phyloP scores from a whole-genome alignment of 2,329 filamentous ascomycete genomes.

The Aspergillus ochraceus region DNA sequence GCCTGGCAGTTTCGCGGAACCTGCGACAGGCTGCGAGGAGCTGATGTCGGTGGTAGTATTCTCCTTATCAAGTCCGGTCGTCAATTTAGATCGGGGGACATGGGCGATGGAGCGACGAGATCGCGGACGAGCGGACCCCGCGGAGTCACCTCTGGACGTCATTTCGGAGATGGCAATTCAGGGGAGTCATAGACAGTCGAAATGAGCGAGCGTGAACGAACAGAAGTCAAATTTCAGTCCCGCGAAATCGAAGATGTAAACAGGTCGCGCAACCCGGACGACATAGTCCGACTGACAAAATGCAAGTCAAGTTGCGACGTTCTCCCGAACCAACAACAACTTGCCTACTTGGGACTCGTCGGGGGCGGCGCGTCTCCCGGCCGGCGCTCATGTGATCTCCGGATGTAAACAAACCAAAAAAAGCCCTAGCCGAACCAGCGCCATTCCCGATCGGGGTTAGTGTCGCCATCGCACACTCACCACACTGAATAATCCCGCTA shows the following conservation, averaged over 20 bases:
- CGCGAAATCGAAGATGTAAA: too few species aligned
- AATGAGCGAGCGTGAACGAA: neutral
- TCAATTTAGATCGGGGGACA: constrained; percentile 52
- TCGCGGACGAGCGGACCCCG: constrained; percentile 34
- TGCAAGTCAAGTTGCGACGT: neutral
- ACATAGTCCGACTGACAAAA: neutral
- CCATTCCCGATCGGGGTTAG: constrained; percentile 35
- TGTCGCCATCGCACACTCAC: constrained; percentile 33
- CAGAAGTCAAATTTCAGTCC: too few species aligned
- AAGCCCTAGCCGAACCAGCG: constrained; percentile 42
- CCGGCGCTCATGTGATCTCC: constrained; percentile 29
- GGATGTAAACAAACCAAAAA: constrained; percentile 44
- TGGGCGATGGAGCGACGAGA: constrained; percentile 72
- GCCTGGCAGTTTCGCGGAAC: constrained; percentile 37
- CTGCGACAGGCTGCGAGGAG: constrained; percentile 37
- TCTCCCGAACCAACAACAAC: neutral
- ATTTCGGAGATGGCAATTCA: constrained; percentile 19
- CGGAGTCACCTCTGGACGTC: constrained; percentile 37
- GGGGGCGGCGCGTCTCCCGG: constrained; percentile 30
- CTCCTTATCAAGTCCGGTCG: constrained; percentile 65
- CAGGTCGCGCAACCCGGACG: neutral
- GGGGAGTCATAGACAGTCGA: constrained; percentile 15
- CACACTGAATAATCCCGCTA: constrained; percentile 38
- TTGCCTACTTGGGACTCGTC: neutral
- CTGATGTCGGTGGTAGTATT: constrained; percentile 71